Conservation (phyloP, 192 early-diverging fungal species). For the Paraglomus occultum region DNA sequence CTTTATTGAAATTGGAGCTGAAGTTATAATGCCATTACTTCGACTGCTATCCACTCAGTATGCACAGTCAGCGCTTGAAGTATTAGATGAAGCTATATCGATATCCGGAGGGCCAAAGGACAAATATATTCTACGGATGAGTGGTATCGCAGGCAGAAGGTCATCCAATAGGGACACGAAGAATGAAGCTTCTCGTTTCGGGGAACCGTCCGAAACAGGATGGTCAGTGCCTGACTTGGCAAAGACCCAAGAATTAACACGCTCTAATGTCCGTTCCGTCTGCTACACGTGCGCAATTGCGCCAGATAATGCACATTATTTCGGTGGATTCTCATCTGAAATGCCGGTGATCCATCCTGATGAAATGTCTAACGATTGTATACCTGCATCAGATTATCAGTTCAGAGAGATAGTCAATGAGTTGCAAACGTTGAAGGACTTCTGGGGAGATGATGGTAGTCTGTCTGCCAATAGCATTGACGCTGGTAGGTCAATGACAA, state of each 20-base stretch:
- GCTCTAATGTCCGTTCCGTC: conserved; percentile 47
- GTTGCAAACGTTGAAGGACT: conserved; percentile 26
- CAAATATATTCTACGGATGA: conserved; percentile 27
- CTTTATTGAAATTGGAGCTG: conserved; percentile 54
- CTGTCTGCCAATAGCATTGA: background rate
- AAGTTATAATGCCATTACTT: conserved; percentile 67
- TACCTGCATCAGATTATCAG: conserved; percentile 9
- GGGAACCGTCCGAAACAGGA: conserved; percentile 27
- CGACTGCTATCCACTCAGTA: conserved; percentile 61
- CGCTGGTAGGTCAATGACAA: conserved; percentile 10
- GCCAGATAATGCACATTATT: background rate
- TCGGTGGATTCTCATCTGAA: conserved; percentile 15
- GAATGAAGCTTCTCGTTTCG: background rate
- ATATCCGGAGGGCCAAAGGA: conserved; percentile 30
- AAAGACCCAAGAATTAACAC: conserved; percentile 32
- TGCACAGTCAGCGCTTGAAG: conserved; percentile 65
- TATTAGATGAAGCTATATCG: conserved; percentile 65
- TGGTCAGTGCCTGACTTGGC: conserved; percentile 37
- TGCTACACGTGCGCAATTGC: conserved; percentile 19
- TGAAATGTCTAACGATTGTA: background rate
- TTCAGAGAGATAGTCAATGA: conserved; percentile 10
- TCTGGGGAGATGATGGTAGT: conserved; percentile 15
- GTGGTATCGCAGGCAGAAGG: conserved; percentile 1
- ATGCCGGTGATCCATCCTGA: background rate
- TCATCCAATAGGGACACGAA: conserved; percentile 25